Evolutionary conservation across 345 rosid species (phyloP).

Genomic region (Hibiscus mutabilis): DNA sequence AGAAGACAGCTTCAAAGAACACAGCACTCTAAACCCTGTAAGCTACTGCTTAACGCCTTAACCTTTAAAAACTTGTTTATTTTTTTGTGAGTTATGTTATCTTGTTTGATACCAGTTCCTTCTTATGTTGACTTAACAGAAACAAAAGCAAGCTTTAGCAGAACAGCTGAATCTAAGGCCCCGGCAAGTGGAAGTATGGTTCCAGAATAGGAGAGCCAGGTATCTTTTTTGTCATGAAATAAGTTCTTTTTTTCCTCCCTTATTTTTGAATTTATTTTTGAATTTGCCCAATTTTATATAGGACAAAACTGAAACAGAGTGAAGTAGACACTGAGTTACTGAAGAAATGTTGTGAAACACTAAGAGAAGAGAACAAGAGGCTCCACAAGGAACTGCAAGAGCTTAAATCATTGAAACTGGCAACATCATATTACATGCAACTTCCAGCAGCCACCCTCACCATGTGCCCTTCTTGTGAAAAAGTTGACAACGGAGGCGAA

Average conservation of each 20-base stretch:
- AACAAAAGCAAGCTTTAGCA: slow-evolving; percentile 46
- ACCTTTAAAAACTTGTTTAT: not conserved
- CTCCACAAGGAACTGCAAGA: slow-evolving; percentile 52
- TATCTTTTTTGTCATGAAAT: not conserved
- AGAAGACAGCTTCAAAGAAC: slow-evolving; percentile 46
- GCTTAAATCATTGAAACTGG: slow-evolving; percentile 18
- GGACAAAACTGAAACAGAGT: slow-evolving; percentile 60
- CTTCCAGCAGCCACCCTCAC: slow-evolving; percentile 27
- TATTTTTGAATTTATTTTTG: not conserved
- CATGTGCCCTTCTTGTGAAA: slow-evolving; percentile 32
- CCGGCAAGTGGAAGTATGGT: slow-evolving; percentile 60
- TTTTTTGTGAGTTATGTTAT: not conserved
- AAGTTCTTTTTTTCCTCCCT: not conserved
- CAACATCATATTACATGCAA: slow-evolving; percentile 19
- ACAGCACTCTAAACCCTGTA: slow-evolving; percentile 58
- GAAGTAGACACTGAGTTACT: slow-evolving; percentile 53
- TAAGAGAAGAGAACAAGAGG: slow-evolving; percentile 53
- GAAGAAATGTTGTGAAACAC: slow-evolving; percentile 52
- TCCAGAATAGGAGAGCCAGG: slow-evolving; percentile 62
- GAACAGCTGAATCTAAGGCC: slow-evolving; percentile 50
- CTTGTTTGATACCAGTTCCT: not conserved
- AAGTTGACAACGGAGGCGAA: slow-evolving; percentile 19
- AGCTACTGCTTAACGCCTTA: slow-evolving; percentile 1
- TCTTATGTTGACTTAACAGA: slow-evolving; percentile 21
- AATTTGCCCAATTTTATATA: not conserved